Base-by-base conservation (phyloP, 2,329 filamentous ascomycete species). In the Capronia americana region DNA sequence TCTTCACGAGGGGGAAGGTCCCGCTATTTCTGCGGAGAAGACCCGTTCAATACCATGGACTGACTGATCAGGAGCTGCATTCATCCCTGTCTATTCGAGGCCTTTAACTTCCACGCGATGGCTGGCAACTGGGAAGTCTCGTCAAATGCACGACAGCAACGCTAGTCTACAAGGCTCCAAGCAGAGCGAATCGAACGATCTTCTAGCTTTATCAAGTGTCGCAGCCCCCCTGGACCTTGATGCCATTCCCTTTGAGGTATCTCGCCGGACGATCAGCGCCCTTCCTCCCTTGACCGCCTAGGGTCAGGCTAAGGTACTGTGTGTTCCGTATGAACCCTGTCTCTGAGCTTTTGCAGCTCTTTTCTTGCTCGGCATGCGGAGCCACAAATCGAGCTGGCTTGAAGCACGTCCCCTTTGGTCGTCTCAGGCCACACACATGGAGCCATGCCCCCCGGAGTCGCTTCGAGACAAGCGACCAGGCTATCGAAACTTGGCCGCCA, bases 121-220 rank as follows among this genome's bases (percentile, higher is more conserved):
- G 38, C 1, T n/a, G 38, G 34, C 12, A 12, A 38, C 34, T 14
- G 28, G 30, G 30, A 32, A 32, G 30, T n/a, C 17, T 44, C 38
- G 17, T n/a, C 14, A n/a, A 44, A 7, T 44, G 38, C 38, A n/a
- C 8, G 38, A 44, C 14, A 17, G 14, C 6, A n/a, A 6, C 38
- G 38, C 38, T 44, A 20, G 57, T 2, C 14, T 51, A 24, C 20
- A 51, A 51, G 20, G 48, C 20, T 4, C 8, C 24, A 24, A 24
- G 24, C 20, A 24, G n/a, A n/a, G 4, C 48, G 24, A 26, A 51
- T 51, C 20, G 20, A 51, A 23, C 4, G 20, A 10, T 14, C 7
- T 51, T 51, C 20, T 51, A 26, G n/a, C 41, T 46, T 59, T 50
- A 24, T 59, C 41, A 48, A 44, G 57, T 46, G 41, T 59, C 30